Conservation (phyloP, 1,284 basidiomycete genomes). For the Ceratobasidium sp. region DNA sequence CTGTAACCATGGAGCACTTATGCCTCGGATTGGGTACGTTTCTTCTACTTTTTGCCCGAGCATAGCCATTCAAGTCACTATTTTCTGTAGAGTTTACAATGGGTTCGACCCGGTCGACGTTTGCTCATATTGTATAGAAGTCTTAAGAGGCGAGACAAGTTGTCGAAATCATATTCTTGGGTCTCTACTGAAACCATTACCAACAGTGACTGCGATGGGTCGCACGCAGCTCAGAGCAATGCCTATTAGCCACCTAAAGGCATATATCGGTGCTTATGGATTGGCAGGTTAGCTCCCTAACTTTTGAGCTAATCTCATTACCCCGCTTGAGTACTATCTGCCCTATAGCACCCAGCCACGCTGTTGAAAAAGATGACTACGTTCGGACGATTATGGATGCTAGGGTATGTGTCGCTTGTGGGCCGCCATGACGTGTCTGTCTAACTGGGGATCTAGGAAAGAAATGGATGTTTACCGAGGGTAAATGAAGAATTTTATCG, state of each 20-base stretch:
- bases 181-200: background rate
- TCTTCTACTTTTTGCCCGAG: background rate
- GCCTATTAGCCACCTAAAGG: conserved; percentile 34
- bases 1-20: conserved; percentile 20
- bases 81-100: conserved; percentile 24
- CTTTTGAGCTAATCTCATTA: background rate
- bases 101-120: conserved; percentile 37
- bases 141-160: conserved; percentile 14
- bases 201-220: conserved; percentile 22
- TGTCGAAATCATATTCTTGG: background rate
- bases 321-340: background rate
- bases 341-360: conserved; percentile 17
- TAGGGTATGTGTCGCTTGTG: background rate
- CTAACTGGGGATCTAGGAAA: background rate
- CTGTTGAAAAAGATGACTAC: conserved; percentile 33
- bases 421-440: background rate
- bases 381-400: conserved; percentile 10
- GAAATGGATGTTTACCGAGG: conserved; percentile 25
- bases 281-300: conserved; percentile 5
- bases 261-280: conserved; percentile 34
- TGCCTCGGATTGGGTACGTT: conserved; percentile 28
- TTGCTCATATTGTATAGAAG: conserved; percentile 34
- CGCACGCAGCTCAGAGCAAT: conserved; percentile 3
- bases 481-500: conserved; percentile 30
- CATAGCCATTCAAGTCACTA: background rate